Conservation (phyloP, 805 yeast genomes). For the Schwanniomyces polymorphus region DNA sequence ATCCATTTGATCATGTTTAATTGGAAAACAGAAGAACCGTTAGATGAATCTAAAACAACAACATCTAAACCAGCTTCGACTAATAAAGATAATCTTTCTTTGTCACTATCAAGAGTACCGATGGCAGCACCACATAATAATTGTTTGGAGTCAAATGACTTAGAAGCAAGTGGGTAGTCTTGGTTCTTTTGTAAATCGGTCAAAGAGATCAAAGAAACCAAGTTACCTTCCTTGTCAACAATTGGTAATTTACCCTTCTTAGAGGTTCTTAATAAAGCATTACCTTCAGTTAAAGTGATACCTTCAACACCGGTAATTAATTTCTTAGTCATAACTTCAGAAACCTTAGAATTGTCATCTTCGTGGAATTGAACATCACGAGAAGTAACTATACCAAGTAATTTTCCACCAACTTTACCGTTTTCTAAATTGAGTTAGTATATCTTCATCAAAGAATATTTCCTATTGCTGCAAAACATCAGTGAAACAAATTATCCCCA, state of each 20-base stretch:
- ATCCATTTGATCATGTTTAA: conserved; percentile 90
- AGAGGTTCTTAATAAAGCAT: conserved; percentile 83
- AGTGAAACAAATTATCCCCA: conserved; percentile 68
- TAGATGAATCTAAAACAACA: conserved; percentile 92
- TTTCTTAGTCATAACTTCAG: conserved; percentile 88
- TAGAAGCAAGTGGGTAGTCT: conserved; percentile 91
- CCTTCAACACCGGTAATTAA: conserved; percentile 83
- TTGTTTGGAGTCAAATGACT: conserved; percentile 90
- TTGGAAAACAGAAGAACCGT: conserved; percentile 97
- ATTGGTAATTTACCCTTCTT: conserved; percentile 98
- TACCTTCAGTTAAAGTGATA: conserved; percentile 80
- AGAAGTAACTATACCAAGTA: conserved; percentile 92
- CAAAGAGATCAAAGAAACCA: conserved; percentile 88
- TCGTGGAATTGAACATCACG: conserved; percentile 97
- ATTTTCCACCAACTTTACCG: conserved; percentile 85
- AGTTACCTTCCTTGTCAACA: conserved; percentile 71
- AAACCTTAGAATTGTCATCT: conserved; percentile 57
- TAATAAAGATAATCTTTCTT: conserved; percentile 75
- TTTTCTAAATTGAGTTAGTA: conserved; percentile 55
- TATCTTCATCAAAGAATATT: background rate
- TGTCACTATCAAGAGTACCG: conserved; percentile 91
- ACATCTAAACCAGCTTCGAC: conserved; percentile 97
- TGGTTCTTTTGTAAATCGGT: conserved; percentile 96
- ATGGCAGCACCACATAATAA: conserved; percentile 98
- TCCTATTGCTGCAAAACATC: background rate